Percentiles rank a stretch among this genome's conserved stretches.
phyloP scores from a whole-genome alignment of 208 protist species.

The Wallacemonas collosoma region DNA sequence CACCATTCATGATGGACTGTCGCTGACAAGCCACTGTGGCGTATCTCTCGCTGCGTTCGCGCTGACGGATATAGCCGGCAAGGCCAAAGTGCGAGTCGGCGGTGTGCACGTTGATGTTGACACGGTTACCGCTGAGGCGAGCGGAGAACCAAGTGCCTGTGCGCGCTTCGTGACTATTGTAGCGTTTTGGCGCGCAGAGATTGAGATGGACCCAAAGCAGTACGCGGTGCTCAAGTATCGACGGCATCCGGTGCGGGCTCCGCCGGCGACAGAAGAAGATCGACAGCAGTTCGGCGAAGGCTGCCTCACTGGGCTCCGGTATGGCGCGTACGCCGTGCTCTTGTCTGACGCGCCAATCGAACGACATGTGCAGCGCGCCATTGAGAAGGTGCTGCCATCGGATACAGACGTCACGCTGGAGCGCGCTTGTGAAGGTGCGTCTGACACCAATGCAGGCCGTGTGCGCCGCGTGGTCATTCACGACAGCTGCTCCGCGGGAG shows the following conservation, averaged over 20 bases:
- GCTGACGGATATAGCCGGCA: not conserved
- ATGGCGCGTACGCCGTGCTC: constrained; percentile 26
- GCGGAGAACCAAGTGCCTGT: not conserved
- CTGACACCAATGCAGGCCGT: no score
- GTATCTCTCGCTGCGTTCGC: constrained; percentile 8
- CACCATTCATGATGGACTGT: constrained; percentile 11
- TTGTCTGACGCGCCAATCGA: not conserved
- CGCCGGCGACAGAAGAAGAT: constrained; percentile 21
- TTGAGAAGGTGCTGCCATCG: not conserved
- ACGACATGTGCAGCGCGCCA: not conserved
- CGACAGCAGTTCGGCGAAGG: constrained; percentile 29
- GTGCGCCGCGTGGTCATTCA: not conserved
- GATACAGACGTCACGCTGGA: constrained; percentile 1
- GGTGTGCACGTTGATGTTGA: constrained; percentile 19
- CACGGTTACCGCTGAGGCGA: not conserved
- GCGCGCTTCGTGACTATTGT: constrained; percentile 15
- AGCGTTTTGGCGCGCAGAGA: constrained; percentile 21
- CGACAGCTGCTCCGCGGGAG: not conserved
- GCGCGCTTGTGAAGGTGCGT: not conserved
- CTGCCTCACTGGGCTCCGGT: constrained; percentile 30
- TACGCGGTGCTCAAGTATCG: constrained; percentile 22
- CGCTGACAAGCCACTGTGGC: constrained; percentile 7
- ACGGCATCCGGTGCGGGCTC: constrained; percentile 18
- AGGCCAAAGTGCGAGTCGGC: constrained; percentile 8
- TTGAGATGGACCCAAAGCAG: constrained; percentile 38